Base-by-base conservation (phyloP, 257 asterid genomes). In the Scutellaria minor region DNA sequence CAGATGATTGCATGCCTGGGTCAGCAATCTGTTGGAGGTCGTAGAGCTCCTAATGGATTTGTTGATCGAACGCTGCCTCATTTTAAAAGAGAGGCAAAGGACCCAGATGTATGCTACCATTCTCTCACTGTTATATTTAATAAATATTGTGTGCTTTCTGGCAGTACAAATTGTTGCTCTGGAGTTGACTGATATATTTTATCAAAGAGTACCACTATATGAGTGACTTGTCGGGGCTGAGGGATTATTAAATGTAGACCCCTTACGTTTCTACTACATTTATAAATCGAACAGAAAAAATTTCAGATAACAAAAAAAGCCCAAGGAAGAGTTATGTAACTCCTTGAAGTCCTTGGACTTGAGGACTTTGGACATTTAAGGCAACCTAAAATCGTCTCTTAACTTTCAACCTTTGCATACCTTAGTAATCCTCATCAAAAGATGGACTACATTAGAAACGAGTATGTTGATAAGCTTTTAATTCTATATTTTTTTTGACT, bases 1-100 rank as follows among this genome's bases (percentile, higher is more conserved):
- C 99, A 94, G 93, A 94, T 94, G 99, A 81, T 91, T 83, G 97
- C 96, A 37, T 94, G 99, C 37, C 97, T 94, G 55, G 98, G 99
- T 63, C 99, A 94, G 85, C 99, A 94, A 72, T 77, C 84, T 56
- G 99, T 94, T 72, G 99, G 99, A 42, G 99, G 99, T 46, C 90
- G 75, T 56, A 87, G 99, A 77, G 97, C 99, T 75, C 97, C 99
- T 57, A 87, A 94, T 77, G 99, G 99, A 75, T 94, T 94, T 79
- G 77, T 94, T 48, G 95, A 89, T 80, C 92, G 99, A 72, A 91
- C 96, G 35, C 89, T 94, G 79, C 99, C 99, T 64, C 99, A 94
- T 85, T 94, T 94, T 80, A 86, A 83, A 57, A 85, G 72, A 83
- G 86, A 81, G 22, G 95, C 97, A 40, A 92, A 85, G 84, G 92